Percentiles rank a stretch among this genome's conserved stretches.
Evolutionary conservation across 2,329 filamentous ascomycete genomes (phyloP).

Genomic region (Bipolaris gigantea): DNA sequence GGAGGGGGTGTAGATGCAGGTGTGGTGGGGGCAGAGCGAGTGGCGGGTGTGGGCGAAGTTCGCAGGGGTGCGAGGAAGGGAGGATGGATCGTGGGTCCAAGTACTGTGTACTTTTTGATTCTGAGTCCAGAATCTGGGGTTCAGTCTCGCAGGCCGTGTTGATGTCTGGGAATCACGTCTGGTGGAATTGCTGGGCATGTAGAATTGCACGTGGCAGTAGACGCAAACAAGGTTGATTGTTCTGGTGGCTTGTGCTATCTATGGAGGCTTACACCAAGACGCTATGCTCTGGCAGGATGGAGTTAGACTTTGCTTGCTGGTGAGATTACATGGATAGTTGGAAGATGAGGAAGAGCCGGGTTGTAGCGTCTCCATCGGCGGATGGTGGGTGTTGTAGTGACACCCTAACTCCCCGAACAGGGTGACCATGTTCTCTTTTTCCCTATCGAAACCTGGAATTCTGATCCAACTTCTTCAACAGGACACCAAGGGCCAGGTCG

Average conservation of each 20-base stretch:
- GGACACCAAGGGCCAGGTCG: slow-evolving; percentile 4
- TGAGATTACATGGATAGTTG: too few relatives aligned
- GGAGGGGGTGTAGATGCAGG: too few relatives aligned
- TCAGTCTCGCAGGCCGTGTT: background rate
- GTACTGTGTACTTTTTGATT: background rate
- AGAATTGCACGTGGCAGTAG: background rate
- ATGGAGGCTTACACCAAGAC: background rate
- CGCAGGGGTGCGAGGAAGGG: too few relatives aligned
- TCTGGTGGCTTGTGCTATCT: background rate
- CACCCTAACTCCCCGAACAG: background rate
- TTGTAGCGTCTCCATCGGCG: background rate
- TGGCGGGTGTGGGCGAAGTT: too few relatives aligned
- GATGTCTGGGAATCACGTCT: background rate
- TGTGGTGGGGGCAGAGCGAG: too few relatives aligned
- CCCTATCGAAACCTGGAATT: background rate
- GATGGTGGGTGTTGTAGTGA: background rate
- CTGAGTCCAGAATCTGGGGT: background rate
- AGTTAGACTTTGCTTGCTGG: too few relatives aligned
- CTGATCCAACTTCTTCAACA: background rate
- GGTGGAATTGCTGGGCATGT: background rate
- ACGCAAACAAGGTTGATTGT: background rate
- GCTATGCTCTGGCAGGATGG: background rate
- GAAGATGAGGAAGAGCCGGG: too few relatives aligned
- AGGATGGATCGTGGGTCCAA: too few relatives aligned
- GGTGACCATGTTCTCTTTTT: background rate